Conservation (phyloP, 352 stramenopile genomes). For the Pythium coloratum region DNA sequence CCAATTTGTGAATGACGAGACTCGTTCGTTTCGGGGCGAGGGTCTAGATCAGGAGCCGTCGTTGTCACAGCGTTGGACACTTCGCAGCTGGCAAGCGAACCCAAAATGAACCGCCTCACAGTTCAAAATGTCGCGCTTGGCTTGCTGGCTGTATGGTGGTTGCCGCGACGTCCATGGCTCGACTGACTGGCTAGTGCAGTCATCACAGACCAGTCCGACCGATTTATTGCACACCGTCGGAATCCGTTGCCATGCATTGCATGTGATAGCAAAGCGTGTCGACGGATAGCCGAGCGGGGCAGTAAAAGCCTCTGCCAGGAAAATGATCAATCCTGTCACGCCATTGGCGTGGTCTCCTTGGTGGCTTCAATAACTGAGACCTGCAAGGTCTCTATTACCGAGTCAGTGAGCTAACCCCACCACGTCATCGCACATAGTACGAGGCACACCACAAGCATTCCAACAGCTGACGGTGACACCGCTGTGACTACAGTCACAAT, state of each 20-base stretch:
- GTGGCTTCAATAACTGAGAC: not conserved
- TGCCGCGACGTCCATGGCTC: not conserved
- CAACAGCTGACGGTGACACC: not conserved
- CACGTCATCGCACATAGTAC: not conserved
- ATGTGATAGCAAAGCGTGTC: too few species aligned
- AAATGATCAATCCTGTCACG: too few species aligned
- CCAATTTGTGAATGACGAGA: not conserved
- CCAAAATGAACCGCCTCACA: not conserved
- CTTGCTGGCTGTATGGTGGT: too few species aligned
- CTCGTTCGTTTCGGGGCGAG: not conserved
- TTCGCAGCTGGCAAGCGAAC: not conserved
- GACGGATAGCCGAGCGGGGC: too few species aligned
- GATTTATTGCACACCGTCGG: not conserved
- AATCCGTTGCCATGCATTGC: too few species aligned
- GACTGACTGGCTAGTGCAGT: not conserved
- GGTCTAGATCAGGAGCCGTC: not conserved
- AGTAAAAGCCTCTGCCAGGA: too few species aligned
- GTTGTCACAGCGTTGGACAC: not conserved
- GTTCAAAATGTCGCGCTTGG: not conserved
- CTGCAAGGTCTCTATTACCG: not conserved
- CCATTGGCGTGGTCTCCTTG: too few species aligned
- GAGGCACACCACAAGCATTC: not conserved
- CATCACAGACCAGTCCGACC: not conserved
- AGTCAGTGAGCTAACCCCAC: not conserved
- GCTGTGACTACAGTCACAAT: not conserved